phyloP scores from a whole-genome alignment of 441 rosid species.

The Manihot esculenta region DNA sequence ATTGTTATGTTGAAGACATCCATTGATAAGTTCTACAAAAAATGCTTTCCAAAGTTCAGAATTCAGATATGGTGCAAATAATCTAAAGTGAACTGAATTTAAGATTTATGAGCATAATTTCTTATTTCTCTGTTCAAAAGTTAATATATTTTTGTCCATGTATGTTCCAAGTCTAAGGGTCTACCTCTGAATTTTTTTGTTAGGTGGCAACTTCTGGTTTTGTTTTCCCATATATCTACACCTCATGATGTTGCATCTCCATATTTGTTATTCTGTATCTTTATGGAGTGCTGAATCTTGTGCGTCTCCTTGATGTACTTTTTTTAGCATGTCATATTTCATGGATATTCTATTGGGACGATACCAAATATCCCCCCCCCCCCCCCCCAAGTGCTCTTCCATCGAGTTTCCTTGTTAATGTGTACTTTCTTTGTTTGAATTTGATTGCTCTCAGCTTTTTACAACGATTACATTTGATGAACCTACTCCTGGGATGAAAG shows the following conservation, averaged over 20 bases:
- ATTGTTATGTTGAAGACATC: too few species aligned
- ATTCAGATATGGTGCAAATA: background rate
- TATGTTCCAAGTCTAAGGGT: background rate
- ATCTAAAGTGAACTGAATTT: background rate
- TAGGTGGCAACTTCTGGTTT: background rate
- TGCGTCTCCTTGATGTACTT: background rate
- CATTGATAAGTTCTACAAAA: too few species aligned
- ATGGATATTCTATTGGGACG: background rate
- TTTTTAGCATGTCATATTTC: background rate
- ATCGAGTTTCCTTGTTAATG: background rate
- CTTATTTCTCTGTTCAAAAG: background rate
- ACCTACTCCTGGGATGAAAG: conserved; percentile 82
- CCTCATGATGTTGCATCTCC: background rate
- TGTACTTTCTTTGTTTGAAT: conserved; percentile 13
- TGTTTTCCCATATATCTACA: background rate
- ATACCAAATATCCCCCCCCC: background rate
- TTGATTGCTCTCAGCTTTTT: conserved; percentile 48
- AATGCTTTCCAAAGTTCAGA: background rate
- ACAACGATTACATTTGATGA: conserved; percentile 77
- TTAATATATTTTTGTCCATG: background rate
- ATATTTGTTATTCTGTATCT: background rate
- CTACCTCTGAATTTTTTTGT: background rate
- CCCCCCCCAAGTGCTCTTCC: background rate
- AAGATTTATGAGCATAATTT: background rate
- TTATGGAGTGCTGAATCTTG: background rate